Evolutionary conservation across 768 basidiomycete genomes (phyloP).

Genomic region (Boletus barrowsii): DNA sequence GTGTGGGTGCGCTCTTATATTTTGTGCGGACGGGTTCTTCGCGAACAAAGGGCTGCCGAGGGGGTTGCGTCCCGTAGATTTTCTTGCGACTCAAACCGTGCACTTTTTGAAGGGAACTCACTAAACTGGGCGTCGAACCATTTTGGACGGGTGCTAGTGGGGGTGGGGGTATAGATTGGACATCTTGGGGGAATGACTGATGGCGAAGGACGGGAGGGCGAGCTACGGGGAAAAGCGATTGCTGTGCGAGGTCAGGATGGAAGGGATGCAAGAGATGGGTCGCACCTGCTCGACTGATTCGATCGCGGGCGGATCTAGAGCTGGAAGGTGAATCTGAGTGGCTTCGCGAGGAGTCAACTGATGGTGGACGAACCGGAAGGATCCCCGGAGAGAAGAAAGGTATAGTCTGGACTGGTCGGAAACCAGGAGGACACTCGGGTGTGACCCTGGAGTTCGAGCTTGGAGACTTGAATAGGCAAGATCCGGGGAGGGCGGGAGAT

Average conservation of each 20-base stretch:
- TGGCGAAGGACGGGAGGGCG: slow-evolving; percentile 26
- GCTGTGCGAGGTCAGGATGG: slow-evolving; percentile 11
- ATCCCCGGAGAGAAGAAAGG: slow-evolving; percentile 45
- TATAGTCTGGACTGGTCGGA: slow-evolving; percentile 35
- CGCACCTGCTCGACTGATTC: slow-evolving; percentile 16
- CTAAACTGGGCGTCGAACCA: slow-evolving; percentile 46
- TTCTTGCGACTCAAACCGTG: slow-evolving; percentile 73
- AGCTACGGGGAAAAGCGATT: background rate
- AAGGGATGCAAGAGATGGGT: background rate
- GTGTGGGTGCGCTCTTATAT: slow-evolving; percentile 32
- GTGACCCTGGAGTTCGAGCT: slow-evolving; percentile 28
- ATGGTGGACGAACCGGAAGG: slow-evolving; percentile 18
- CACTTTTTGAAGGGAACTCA: slow-evolving; percentile 60
- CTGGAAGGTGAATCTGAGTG: background rate
- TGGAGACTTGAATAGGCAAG: background rate
- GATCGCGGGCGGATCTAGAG: slow-evolving; percentile 10
- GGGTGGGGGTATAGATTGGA: slow-evolving; percentile 14
- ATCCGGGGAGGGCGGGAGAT: background rate
- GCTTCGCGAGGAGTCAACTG: background rate
- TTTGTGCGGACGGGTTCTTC: slow-evolving; percentile 44
- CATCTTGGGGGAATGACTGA: slow-evolving; percentile 29
- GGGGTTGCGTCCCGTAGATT: slow-evolving; percentile 52
- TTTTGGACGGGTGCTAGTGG: slow-evolving; percentile 15
- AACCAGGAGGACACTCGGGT: slow-evolving; percentile 37
- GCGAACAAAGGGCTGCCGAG: slow-evolving; percentile 50